Percentiles rank a stretch among this genome's conserved stretches.
phyloP scores from a whole-genome alignment of 352 stramenopile species.

The Hyaloperonospora arabidopsidis region DNA sequence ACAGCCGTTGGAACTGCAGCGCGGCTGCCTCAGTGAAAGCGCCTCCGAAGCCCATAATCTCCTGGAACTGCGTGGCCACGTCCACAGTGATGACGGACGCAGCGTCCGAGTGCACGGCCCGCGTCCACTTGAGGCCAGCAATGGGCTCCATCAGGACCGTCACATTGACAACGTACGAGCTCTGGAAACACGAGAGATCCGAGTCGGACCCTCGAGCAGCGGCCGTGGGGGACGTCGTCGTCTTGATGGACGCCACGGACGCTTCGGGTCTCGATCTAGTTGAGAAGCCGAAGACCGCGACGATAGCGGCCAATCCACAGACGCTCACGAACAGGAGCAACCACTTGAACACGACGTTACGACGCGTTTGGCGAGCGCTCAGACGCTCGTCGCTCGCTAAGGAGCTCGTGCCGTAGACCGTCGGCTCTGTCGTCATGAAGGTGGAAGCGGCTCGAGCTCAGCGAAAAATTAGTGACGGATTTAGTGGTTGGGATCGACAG shows the following conservation, averaged over 20 bases:
- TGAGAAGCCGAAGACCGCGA: conserved; percentile 3
- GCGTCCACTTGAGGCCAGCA: conserved; percentile 38
- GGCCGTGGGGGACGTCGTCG: conserved; percentile 1
- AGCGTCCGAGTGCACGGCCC: background rate
- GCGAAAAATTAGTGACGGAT: too few species aligned
- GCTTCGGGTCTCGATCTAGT: background rate
- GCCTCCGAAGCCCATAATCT: conserved; percentile 86
- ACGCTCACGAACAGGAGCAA: conserved; percentile 12
- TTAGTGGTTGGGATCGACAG: too few species aligned
- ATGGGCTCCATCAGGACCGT: conserved; percentile 65
- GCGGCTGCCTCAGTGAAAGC: conserved; percentile 89
- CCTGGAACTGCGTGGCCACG: conserved; percentile 45
- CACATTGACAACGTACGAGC: conserved; percentile 47
- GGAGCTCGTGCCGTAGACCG: conserved; percentile 43
- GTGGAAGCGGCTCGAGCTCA: too few species aligned
- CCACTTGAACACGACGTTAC: conserved; percentile 23
- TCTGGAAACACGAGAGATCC: conserved; percentile 50
- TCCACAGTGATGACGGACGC: conserved; percentile 50
- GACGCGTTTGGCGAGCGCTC: conserved; percentile 9
- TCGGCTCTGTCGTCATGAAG: conserved; percentile 16
- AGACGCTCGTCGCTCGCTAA: conserved; percentile 24
- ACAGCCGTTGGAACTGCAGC: conserved; percentile 81
- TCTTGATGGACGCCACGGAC: conserved; percentile 7
- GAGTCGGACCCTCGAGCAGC: conserved; percentile 5
- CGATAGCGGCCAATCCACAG: background rate